phyloP scores from a whole-genome alignment of 805 yeast species.

The Yamadazyma nakazawae region DNA sequence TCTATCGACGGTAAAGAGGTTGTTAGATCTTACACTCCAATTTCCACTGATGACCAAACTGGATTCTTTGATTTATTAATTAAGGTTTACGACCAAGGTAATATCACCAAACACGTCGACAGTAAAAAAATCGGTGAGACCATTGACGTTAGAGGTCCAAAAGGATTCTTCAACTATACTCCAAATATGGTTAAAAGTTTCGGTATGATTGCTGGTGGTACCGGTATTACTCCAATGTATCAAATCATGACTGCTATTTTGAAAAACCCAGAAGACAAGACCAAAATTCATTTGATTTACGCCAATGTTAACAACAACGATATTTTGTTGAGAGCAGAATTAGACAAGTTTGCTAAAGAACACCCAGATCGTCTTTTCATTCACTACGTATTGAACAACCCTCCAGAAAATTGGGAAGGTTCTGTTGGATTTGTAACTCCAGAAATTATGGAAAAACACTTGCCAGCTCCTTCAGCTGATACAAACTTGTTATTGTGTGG shows the following conservation, averaged over 20 bases:
- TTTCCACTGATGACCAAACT: conserved; percentile 70
- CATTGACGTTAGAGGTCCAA: conserved; percentile 83
- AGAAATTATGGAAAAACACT: conserved; percentile 60
- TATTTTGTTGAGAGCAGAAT: conserved; percentile 74
- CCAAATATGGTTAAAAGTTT: conserved; percentile 73
- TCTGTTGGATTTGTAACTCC: conserved; percentile 77
- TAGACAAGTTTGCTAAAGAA: conserved; percentile 58
- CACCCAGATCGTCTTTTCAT: conserved; percentile 61
- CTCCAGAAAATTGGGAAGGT: conserved; percentile 73
- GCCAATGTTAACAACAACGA: conserved; percentile 82
- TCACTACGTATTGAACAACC: conserved; percentile 71
- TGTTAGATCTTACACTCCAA: conserved; percentile 87
- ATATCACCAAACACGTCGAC: conserved; percentile 72
- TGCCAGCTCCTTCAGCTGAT: conserved; percentile 60
- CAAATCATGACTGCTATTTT: conserved; percentile 84
- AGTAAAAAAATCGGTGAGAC: conserved; percentile 73
- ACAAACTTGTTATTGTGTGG: conserved; percentile 83
- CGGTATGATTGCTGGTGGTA: conserved; percentile 95
- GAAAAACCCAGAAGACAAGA: conserved; percentile 71
- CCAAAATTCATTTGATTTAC: conserved; percentile 70
- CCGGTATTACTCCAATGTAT: conserved; percentile 95
- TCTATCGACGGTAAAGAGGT: conserved; percentile 74
- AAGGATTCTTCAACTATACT: conserved; percentile 79
- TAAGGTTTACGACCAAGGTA: conserved; percentile 83
- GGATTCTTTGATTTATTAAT: conserved; percentile 85